Base-by-base conservation (phyloP, 2,329 filamentous ascomycete species). In the Arachnopeziza araneosa region DNA sequence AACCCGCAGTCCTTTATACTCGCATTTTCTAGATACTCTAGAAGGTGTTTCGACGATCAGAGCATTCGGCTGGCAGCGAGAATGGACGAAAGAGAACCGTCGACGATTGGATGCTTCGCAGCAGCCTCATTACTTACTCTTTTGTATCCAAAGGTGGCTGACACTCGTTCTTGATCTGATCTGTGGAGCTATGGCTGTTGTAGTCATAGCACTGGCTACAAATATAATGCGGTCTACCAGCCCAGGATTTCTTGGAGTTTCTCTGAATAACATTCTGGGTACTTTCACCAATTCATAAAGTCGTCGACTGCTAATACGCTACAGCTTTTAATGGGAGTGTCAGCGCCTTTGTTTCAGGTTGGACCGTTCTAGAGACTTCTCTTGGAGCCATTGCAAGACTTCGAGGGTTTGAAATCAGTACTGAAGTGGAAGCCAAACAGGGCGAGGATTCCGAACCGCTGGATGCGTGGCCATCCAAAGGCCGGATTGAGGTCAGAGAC, bases 101-200 rank as follows among this genome's bases (percentile, higher is more conserved):
- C 19, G 63, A 66, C 74, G 82, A 0, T 72, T 87, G 1, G 80
- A 86, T 61, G 71, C 71, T 6, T 83, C 83, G 0, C 84, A 86
- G 64, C 73, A 76, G 26, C 83, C 83, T 0, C 83, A 81, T 58
- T 87, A 87, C 65, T 75, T 85, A 0, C 74, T 86, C 7, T 80
- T 78, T 60, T 78, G 79, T 54, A 78, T 84, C 1, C 84, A 87
- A 67, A 76, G 81, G 24, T 86, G 83, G 83, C 75, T 86, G 0
- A 74, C 69, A 0, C 73, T 86, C 0, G 75, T 78, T 0, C 57
- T 70, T 0, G 66, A 68, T 49, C 59, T 70, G n/a, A 50, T 69
- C 10, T 65, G 66, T 8, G 59, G 50, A 21, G 64, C 66, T 7
- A 57, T 75, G 1, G 73, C 73, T 3, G 63, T 70, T 12, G 64